phyloP scores from a whole-genome alignment of 2,329 filamentous ascomycete species.

The Lojkania enalia region DNA sequence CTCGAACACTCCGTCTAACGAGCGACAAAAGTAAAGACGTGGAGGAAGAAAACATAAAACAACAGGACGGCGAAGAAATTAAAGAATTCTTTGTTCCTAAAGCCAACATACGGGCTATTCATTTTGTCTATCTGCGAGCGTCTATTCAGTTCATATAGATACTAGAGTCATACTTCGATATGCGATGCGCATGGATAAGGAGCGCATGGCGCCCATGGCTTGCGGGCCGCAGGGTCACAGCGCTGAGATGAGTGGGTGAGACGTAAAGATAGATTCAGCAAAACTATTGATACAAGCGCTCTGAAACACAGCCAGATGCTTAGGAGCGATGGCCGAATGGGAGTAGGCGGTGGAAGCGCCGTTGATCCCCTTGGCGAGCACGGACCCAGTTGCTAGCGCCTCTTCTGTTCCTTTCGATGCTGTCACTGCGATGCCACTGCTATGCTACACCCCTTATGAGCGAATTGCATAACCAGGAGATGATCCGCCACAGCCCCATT shows the following conservation, averaged over 20 bases:
- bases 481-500: too few species aligned
- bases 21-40: conserved; percentile 14
- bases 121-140: conserved; percentile 7
- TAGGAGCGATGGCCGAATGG: conserved; percentile 3
- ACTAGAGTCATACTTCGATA: conserved; percentile 4
- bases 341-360: background rate
- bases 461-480: too few species aligned
- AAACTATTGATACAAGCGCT: conserved; percentile 9
- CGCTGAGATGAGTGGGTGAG: conserved; percentile 18
- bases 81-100: conserved; percentile 2
- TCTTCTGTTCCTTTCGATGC: too few species aligned
- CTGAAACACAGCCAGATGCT: conserved; percentile 8
- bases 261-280: conserved; percentile 15
- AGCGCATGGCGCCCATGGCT: background rate
- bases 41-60: background rate
- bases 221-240: background rate
- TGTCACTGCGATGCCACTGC: too few species aligned
- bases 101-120: conserved; percentile 5
- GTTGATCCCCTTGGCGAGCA: background rate
- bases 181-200: background rate
- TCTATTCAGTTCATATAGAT: conserved; percentile 9
- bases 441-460: too few species aligned
- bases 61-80: background rate
- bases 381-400: too few species aligned
- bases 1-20: conserved; percentile 12